Base-by-base conservation (phyloP, 1,139 yeast species). In the Saccharomycopsis phalli region DNA sequence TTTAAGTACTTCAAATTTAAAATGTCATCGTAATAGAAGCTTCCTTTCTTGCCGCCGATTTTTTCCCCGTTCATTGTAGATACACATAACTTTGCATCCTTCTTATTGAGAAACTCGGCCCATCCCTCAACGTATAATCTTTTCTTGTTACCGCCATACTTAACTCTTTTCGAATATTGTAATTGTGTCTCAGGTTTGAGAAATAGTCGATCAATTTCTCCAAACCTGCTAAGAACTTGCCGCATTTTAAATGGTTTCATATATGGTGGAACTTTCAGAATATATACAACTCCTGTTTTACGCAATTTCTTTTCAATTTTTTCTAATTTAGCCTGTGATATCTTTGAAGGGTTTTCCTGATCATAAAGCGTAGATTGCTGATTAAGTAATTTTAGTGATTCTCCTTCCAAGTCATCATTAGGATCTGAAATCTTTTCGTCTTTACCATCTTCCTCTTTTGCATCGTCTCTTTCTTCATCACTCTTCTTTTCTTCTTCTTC, bases 211-310 rank as follows among this genome's bases (percentile, higher is more conserved):
- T 86, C 95, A 7, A 88, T 71, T 46, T 76, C 77, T 6, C 99
- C 99, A 60, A 88, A 93, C 49, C 86, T 66, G 1, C 77, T 59
- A 29, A 93, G 64, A 11, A 91, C 72, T 42, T 87, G 93, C 51
- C 94, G 71, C 61, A 91, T 66, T 56, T 87, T 91, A 2, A 81
- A 74, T 0, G 99, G 98, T 56, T 87, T 87, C 98, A 91, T 93
- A 56, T 82, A 91, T 25, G 98, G 98, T 0, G 99, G 99, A 7
- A 93, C 74, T 44, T 81, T 70, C 1, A 97, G 87, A 3, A 91
- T 62, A 53, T 91, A 93, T 19, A 94, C 80, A 2, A 93, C 96
- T 2, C 98, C 99, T 0, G 95, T 77, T 53, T 74, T 81, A 50
- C 74, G 74, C 29, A 75, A 68, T 50, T 71, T 71, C 50, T 69